A percentile compares a stretch with the other conserved stretches of the same genome.
phyloP scores from a whole-genome alignment of 805 yeast species.

The Kuraishia ogatae region DNA sequence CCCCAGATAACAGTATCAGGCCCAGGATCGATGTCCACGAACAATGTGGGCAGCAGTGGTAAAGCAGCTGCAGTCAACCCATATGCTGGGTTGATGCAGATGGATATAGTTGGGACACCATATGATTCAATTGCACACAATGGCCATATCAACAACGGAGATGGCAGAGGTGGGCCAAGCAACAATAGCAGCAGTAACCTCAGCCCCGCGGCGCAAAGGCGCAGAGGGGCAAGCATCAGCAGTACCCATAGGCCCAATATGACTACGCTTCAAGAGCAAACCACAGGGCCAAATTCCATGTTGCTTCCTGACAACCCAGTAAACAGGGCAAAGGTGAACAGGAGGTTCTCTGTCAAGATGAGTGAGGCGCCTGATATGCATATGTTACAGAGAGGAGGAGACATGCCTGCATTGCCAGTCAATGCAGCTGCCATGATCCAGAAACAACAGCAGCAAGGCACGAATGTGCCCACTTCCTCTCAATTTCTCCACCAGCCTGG shows the following conservation, averaged over 20 bases:
- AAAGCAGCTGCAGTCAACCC: neutral
- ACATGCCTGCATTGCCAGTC: constrained; percentile 20
- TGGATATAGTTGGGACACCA: neutral
- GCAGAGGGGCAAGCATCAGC: neutral
- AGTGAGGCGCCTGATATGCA: constrained; percentile 4
- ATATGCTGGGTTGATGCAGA: neutral
- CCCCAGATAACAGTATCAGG: neutral
- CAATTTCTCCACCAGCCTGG: constrained; percentile 2
- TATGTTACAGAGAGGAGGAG: neutral
- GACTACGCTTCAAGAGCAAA: neutral
- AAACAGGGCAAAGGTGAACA: constrained; percentile 21
- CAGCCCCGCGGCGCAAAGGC: neutral
- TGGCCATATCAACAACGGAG: neutral
- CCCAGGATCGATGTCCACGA: neutral
- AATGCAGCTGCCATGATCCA: constrained; percentile 9
- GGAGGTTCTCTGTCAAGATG: constrained; percentile 34
- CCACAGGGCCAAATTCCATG: neutral
- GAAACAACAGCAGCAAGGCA: neutral
- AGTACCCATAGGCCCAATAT: neutral
- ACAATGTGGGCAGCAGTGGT: neutral
- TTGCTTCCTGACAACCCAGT: neutral
- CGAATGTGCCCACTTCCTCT: constrained; percentile 2
- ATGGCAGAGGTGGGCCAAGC: neutral
- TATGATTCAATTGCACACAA: neutral
- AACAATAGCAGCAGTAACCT: too few species aligned